Evolutionary conservation across 2,329 filamentous ascomycete genomes (phyloP).

Genomic region (Trichoderma polysporum): DNA sequence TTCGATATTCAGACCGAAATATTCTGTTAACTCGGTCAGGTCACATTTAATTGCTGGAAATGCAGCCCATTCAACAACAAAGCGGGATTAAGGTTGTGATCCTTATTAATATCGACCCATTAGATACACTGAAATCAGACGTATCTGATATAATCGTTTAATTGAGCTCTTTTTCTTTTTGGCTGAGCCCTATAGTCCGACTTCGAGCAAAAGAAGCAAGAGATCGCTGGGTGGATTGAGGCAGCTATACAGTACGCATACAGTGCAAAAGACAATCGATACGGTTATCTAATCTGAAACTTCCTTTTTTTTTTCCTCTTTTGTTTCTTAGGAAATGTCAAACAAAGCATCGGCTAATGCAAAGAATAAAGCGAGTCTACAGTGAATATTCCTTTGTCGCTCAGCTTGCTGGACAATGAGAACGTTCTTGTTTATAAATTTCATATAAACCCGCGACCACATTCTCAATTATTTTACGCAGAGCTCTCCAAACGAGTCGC

Average conservation of each 20-base stretch:
- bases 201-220: background rate
- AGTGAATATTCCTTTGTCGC: background rate
- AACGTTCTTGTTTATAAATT: background rate
- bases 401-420: background rate
- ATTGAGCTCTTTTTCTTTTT: background rate
- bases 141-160: background rate
- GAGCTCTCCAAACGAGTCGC: background rate
- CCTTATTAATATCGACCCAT: background rate
- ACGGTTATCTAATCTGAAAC: slow-evolving; percentile 14
- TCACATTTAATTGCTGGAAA: background rate
- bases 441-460: background rate
- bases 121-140: background rate
- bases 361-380: background rate
- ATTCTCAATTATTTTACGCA: background rate
- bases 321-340: background rate
- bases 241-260: background rate
- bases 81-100: background rate
- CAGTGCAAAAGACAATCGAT: slow-evolving; percentile 5
- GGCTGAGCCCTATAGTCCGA: background rate
- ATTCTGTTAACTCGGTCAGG: background rate
- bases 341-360: background rate
- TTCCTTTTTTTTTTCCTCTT: slow-evolving; percentile 4
- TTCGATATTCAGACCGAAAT: background rate
- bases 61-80: background rate
- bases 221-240: background rate